phyloP scores from a whole-genome alignment of 2,329 filamentous ascomycete genomes.

The Tolypocladium capitatum region DNA sequence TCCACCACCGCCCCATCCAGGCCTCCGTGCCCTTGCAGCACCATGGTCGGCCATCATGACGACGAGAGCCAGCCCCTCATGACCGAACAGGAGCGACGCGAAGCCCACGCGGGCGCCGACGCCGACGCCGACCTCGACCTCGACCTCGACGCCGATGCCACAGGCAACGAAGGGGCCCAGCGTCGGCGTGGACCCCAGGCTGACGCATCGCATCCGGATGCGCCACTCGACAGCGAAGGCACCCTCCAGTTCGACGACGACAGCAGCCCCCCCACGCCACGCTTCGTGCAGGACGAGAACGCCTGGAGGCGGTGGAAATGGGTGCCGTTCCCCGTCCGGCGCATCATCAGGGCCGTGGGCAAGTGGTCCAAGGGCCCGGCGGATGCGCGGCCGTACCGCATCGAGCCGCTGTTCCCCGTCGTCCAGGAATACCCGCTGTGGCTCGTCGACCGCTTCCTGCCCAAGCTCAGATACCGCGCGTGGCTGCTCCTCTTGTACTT shows the following conservation, averaged over 20 bases:
- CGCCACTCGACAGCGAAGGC: conserved; percentile 22
- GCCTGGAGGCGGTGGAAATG: conserved; percentile 37
- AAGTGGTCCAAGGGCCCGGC: conserved; percentile 44
- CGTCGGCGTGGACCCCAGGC: conserved; percentile 4
- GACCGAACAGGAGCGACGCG: conserved; percentile 19
- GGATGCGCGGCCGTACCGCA: conserved; percentile 32
- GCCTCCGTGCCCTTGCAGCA: conserved; percentile 2
- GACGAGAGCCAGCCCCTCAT: conserved; percentile 27
- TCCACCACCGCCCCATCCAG: background rate
- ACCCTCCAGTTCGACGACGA: conserved; percentile 33
- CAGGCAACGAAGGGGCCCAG: background rate
- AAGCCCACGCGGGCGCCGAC: conserved; percentile 13
- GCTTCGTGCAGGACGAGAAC: conserved; percentile 44
- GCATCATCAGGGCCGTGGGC: conserved; percentile 25
- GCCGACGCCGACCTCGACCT: too few relatives aligned
- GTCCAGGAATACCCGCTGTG: conserved; percentile 55
- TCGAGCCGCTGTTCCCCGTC: conserved; percentile 48
- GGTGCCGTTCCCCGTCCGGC: conserved; percentile 43
- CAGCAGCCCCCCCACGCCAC: conserved; percentile 35
- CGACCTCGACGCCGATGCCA: background rate
- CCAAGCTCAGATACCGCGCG: conserved; percentile 44
- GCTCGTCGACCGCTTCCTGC: conserved; percentile 49
- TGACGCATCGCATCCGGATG: conserved; percentile 25
- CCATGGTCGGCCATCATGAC: conserved; percentile 18
- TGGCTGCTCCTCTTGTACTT: conserved; percentile 47